Evolutionary conservation across 176 grass and related monocot genomes (phyloP), one percentile per base, ranked within the genome.

Genomic region (Musa troglodytarum): DNA sequence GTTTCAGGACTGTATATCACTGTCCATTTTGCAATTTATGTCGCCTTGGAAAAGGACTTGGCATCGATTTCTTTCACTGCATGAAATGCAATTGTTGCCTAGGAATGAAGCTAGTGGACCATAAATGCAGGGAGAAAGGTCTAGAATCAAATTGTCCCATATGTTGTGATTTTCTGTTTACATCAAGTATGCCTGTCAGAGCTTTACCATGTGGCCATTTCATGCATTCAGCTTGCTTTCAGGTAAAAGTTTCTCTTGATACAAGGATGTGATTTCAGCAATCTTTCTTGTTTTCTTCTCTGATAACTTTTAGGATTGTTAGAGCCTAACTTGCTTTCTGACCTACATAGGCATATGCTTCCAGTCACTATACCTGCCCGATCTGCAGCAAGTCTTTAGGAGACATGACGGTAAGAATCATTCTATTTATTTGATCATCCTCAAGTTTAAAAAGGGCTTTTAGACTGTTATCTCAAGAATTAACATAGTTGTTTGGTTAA

Each of bases 51-150:
- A 82, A 76, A 52, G 92, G 92, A 73, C 77, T 96, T 52, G 92
- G 92, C 11, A 81, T 72, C 11, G 92, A 96, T 50, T 96, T 96
- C 67, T 96, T 96, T 78, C 92, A 96, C 58, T 96, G 92, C 80
- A 96, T 96, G 92, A 96, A 85, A 71, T 96, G 92, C 84, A 96
- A 96, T 65, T 96, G 92, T 71, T 96, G 92, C 79, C 79, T 96
- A 34, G 84, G 92, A 61, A 21, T 91, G 80, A 91, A 89, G 78
- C 34, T 96, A 81, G 74, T 85, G 70, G 77, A 89, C 22, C 92
- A 96, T 65, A 91, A 86, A 72, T 96, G 92, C 23, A 84, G 86
- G 19, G 92, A 96, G 81, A 96, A 89, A 49, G 73, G 85, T 73
- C 74, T 96, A 0, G 92, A 96, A 79, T 84, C 83, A 84, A 96